phyloP scores from a whole-genome alignment of 2,329 filamentous ascomycete species.

The Aspergillus piperis region DNA sequence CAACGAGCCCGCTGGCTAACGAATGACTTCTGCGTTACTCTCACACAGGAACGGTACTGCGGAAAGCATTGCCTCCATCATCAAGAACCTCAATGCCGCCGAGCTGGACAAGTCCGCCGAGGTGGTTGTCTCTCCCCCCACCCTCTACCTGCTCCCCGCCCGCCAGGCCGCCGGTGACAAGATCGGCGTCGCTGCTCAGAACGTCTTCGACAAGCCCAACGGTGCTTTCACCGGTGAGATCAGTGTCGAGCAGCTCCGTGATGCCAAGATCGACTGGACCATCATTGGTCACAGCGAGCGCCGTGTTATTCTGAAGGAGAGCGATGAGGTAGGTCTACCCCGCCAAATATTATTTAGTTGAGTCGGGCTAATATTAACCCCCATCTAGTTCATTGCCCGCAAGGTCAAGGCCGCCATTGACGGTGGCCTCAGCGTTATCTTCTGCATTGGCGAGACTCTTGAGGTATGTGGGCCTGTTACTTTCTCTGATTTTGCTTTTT shows the following conservation, averaged over 20 bases:
- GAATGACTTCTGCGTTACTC: conserved; percentile 29
- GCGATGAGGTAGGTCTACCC: conserved; percentile 58
- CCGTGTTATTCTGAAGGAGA: conserved; percentile 83
- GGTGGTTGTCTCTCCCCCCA: conserved; percentile 89
- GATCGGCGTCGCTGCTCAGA: conserved; percentile 89
- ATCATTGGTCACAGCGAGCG: conserved; percentile 95
- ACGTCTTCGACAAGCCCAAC: conserved; percentile 95
- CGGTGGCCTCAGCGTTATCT: conserved; percentile 84
- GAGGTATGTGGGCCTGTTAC: conserved; percentile 51
- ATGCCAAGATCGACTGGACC: conserved; percentile 84
- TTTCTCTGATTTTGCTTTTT: conserved; percentile 13
- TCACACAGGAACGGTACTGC: conserved; percentile 82
- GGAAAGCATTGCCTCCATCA: conserved; percentile 86
- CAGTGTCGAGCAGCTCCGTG: conserved; percentile 85
- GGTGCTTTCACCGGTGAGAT: conserved; percentile 98
- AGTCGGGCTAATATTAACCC: conserved; percentile 5
- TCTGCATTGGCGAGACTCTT: conserved; percentile 95
- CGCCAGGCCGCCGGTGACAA: conserved; percentile 74
- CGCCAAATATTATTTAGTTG: not conserved
- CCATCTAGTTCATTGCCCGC: conserved; percentile 69
- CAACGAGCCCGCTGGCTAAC: conserved; percentile 9
- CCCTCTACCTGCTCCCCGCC: conserved; percentile 86
- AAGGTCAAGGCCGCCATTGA: conserved; percentile 95
- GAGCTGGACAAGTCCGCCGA: conserved; percentile 67
- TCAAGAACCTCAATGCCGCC: conserved; percentile 83